phyloP scores from a whole-genome alignment of 371 early-diverging fungal genomes.

The Apophysomyces elegans region DNA sequence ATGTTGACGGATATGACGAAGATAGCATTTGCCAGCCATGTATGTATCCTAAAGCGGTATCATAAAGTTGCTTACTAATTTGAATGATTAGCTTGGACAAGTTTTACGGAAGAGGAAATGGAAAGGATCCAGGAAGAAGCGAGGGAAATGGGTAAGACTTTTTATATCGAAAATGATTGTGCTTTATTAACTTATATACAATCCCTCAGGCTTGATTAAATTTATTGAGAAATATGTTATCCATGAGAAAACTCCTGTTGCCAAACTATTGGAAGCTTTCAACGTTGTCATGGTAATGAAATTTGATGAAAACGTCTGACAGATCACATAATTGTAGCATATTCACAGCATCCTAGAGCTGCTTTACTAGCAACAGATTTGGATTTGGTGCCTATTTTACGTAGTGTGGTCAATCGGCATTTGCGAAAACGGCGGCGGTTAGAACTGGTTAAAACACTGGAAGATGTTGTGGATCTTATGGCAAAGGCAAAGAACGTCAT shows the following conservation, averaged over 20 bases:
- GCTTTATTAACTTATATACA: neutral
- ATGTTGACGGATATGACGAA: constrained; percentile 39
- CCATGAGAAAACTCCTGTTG: constrained; percentile 47
- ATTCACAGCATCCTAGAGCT: constrained; percentile 42
- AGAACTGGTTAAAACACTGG: constrained; percentile 66
- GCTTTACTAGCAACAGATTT: constrained; percentile 37
- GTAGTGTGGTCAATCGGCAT: constrained; percentile 52
- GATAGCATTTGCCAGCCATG: constrained; percentile 25
- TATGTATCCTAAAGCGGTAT: constrained; percentile 6
- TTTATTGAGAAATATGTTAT: constrained; percentile 63
- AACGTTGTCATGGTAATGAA: constrained; percentile 40
- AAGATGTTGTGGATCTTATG: constrained; percentile 76
- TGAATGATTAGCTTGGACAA: constrained; percentile 37
- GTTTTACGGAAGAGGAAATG: constrained; percentile 44
- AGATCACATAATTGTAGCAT: constrained; percentile 1
- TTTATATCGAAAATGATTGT: neutral
- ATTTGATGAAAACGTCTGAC: constrained; percentile 1
- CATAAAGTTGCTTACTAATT: neutral
- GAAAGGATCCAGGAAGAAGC: constrained; percentile 40
- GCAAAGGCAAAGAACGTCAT: constrained; percentile 74
- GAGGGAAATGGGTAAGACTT: constrained; percentile 32
- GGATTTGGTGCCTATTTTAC: constrained; percentile 59
- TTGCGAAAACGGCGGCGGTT: constrained; percentile 64
- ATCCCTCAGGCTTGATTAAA: constrained; percentile 35
- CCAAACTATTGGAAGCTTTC: constrained; percentile 62